A percentile compares a stretch with the other conserved stretches of the same genome.
phyloP scores from a whole-genome alignment of 2,329 filamentous ascomycete species.

The Bipolaris cookei region DNA sequence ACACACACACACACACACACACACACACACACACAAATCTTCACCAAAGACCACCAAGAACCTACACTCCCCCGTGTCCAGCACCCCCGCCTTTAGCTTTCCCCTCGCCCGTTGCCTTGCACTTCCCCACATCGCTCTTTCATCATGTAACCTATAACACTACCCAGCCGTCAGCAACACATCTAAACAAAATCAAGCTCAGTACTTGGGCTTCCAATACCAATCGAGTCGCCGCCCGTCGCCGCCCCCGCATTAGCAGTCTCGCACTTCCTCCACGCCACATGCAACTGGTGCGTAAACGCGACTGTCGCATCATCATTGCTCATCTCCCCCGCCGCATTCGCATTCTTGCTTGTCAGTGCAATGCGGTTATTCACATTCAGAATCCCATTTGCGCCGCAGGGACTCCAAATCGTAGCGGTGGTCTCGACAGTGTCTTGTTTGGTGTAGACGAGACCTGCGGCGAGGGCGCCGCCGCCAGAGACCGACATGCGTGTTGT shows the following conservation, averaged over 20 bases:
- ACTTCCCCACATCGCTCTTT: not conserved
- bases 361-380: conserved; percentile 45
- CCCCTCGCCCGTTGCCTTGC: too few species aligned
- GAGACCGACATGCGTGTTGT: conserved; percentile 34
- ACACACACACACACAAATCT: not conserved
- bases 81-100: not conserved
- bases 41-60: not conserved
- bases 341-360: conserved; percentile 30
- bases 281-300: conserved; percentile 46
- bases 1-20: conserved; percentile 5
- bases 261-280: conserved; percentile 39
- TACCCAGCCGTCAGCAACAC: not conserved
- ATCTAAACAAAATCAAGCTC: conserved; percentile 18
- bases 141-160: not conserved
- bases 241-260: conserved; percentile 12
- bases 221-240: conserved; percentile 30
- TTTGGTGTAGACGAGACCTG: conserved; percentile 54
- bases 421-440: conserved; percentile 51
- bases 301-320: conserved; percentile 46
- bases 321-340: conserved; percentile 37
- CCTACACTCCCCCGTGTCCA: not conserved
- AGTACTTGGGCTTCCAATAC: conserved; percentile 31
- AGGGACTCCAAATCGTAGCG: conserved; percentile 44
- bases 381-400: conserved; percentile 42
- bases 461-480: conserved; percentile 49